phyloP scores from a whole-genome alignment of 2,329 filamentous ascomycete species.

The Hymenotorrendiella dingleyae region DNA sequence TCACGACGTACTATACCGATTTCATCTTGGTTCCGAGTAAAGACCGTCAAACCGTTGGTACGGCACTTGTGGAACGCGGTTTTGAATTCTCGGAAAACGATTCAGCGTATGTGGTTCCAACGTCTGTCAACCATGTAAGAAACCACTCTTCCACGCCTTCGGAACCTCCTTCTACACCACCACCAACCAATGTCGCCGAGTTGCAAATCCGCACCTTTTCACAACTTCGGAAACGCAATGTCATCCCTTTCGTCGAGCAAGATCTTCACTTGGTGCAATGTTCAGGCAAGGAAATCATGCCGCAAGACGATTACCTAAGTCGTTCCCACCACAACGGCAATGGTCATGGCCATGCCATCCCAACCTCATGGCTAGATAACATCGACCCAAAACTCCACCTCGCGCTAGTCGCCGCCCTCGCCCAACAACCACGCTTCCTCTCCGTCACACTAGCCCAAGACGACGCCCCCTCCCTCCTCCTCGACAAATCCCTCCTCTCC shows the following conservation, averaged over 20 bases:
- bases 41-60: slow-evolving; percentile 66
- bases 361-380: slow-evolving; percentile 47
- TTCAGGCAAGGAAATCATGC: slow-evolving; percentile 50
- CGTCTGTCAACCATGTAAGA: slow-evolving; percentile 24
- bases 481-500: slow-evolving; percentile 61
- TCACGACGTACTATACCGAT: slow-evolving; percentile 96
- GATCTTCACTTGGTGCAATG: slow-evolving; percentile 73
- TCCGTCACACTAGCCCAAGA: slow-evolving; percentile 68
- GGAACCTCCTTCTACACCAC: slow-evolving; percentile 60
- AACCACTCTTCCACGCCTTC: slow-evolving; percentile 33
- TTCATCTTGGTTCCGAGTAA: slow-evolving; percentile 86
- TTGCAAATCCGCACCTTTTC: slow-evolving; percentile 78
- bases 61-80: slow-evolving; percentile 69
- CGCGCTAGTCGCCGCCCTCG: slow-evolving; percentile 55
- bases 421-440: slow-evolving; percentile 61
- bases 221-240: slow-evolving; percentile 70
- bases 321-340: slow-evolving; percentile 32
- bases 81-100: slow-evolving; percentile 77
- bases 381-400: slow-evolving; percentile 60
- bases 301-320: slow-evolving; percentile 29
- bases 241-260: slow-evolving; percentile 65
- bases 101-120: slow-evolving; percentile 57
- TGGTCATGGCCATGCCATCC: background rate
- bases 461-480: slow-evolving; percentile 66
- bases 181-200: slow-evolving; percentile 71